These are phyloP conservation scores for Thalia dealbata DNA, from an alignment of 176 grass and related monocot genomes.

Conservation along the genomic window DNA sequence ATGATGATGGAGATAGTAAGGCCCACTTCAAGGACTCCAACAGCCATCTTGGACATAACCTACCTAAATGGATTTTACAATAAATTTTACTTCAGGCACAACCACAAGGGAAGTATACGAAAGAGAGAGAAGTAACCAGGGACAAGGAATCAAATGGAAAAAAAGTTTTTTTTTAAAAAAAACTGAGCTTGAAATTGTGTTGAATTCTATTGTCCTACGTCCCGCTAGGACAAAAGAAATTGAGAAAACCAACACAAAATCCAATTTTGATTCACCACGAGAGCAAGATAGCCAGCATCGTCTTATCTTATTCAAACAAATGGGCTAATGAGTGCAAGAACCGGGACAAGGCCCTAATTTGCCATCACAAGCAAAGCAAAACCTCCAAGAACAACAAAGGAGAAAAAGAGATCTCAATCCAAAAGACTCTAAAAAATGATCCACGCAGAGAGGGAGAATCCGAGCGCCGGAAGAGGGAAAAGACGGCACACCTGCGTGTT, in stretches of 20 bases:
- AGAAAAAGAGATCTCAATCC: background rate
- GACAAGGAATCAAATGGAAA: no score
- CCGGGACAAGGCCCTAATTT: background rate
- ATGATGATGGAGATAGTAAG: constrained; percentile 29
- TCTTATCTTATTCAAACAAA: no score
- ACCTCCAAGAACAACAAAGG: background rate
- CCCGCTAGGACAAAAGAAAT: background rate
- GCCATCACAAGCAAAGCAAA: background rate
- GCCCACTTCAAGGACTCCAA: constrained; percentile 13
- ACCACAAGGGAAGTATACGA: no score
- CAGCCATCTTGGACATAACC: background rate
- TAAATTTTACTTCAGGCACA: no score
- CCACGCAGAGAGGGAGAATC: background rate
- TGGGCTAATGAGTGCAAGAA: background rate
- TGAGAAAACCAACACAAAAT: background rate
- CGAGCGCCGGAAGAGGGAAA: background rate
- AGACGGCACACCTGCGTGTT: constrained; percentile 6
- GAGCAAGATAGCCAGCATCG: no score
- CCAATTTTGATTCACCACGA: background rate
- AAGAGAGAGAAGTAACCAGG: no score
- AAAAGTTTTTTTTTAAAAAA: background rate
- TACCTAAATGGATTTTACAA: no score
- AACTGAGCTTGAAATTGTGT: background rate
- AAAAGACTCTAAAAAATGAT: background rate
- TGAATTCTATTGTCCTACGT: background rate